These are phyloP conservation scores for Anaeromyces robustus DNA, from an alignment of 192 early-diverging fungal genomes.

Conservation along the genomic window DNA sequence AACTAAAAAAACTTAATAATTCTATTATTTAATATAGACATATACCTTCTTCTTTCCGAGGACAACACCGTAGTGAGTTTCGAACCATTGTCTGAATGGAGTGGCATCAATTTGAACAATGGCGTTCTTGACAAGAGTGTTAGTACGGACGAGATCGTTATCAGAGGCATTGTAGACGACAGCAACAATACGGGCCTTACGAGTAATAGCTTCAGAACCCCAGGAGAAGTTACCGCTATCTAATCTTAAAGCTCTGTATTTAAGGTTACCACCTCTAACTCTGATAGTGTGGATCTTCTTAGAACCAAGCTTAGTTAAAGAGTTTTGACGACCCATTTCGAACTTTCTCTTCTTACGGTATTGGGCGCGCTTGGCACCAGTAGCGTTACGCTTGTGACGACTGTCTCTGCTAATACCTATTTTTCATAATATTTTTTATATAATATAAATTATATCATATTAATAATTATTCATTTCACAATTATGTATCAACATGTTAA, in stretches of 20 bases:
- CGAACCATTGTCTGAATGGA: conserved; percentile 99
- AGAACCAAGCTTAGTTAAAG: conserved; percentile 91
- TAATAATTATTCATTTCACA: no score
- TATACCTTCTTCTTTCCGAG: conserved; percentile 62
- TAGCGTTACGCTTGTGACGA: conserved; percentile 95
- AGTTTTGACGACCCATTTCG: conserved; percentile 96
- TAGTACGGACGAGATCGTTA: conserved; percentile 99
- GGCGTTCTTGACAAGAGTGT: conserved; percentile 92
- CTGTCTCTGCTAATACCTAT: conserved; percentile 98
- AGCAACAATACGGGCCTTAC: conserved; percentile 87
- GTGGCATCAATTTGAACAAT: conserved; percentile 97
- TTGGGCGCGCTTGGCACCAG: conserved; percentile 97
- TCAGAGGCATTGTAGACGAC: conserved; percentile 99
- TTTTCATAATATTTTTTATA: neutral
- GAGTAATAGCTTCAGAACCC: conserved; percentile 87
- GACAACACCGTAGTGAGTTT: conserved; percentile 82
- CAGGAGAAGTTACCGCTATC: conserved; percentile 90
- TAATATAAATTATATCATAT: no score
- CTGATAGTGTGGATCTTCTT: conserved; percentile 94
- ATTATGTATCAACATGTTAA: no score
- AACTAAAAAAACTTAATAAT: neutral
- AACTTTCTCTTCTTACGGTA: conserved; percentile 99
- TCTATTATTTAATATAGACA: neutral
- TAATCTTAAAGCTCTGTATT: conserved; percentile 94
- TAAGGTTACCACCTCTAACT: conserved; percentile 96